Conservation (phyloP, 2,329 filamentous ascomycete species). For the Venturia asperata region DNA sequence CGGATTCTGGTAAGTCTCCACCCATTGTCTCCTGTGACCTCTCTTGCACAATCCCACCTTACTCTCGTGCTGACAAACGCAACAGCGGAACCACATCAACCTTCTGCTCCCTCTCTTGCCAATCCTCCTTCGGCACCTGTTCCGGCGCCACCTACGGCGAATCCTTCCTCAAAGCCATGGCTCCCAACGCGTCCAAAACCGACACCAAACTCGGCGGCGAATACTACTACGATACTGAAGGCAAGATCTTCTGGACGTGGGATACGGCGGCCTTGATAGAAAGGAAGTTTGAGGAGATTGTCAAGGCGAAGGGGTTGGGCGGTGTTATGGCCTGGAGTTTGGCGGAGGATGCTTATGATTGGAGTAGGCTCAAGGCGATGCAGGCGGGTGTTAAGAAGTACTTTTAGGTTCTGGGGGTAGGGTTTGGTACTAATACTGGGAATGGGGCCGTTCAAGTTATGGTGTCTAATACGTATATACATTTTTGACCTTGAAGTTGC, state of each 20-base stretch:
- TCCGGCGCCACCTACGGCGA: not conserved
- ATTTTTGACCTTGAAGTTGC: too few species aligned
- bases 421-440: too few species aligned
- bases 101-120: constrained; percentile 7
- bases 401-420: not conserved
- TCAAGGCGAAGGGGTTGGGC: constrained; percentile 51
- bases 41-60: too few species aligned
- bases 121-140: not conserved
- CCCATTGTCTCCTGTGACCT: not conserved
- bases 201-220: constrained; percentile 55
- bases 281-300: constrained; percentile 55
- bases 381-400: constrained; percentile 20
- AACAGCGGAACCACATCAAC: not conserved
- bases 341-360: constrained; percentile 53
- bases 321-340: constrained; percentile 72
- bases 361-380: constrained; percentile 40
- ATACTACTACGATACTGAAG: constrained; percentile 58
- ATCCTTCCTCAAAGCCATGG: constrained; percentile 30
- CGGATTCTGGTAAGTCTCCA: constrained; percentile 22
- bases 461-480: too few species aligned
- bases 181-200: constrained; percentile 46
- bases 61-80: not conserved
- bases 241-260: constrained; percentile 65
- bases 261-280: constrained; percentile 56
- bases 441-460: too few species aligned